A percentile compares a stretch with the other conserved stretches of the same genome.
phyloP scores from a whole-genome alignment of 768 basidiomycete genomes.

The Termitomyces sp. region DNA sequence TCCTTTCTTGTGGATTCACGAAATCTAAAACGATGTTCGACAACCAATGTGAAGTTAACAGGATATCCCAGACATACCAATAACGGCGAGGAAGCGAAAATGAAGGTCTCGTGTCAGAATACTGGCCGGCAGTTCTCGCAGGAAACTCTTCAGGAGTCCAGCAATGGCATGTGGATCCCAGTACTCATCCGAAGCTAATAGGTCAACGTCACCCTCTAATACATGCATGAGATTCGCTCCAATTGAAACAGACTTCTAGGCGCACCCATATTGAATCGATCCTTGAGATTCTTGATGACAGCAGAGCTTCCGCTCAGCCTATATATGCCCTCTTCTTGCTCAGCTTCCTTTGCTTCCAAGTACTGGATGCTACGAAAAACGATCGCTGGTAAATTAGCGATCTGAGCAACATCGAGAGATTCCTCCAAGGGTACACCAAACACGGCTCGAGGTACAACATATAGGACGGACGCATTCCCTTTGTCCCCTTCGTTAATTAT shows the following conservation, averaged over 20 bases:
- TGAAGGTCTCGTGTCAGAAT: conserved; percentile 92
- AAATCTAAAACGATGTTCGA: conserved; percentile 53
- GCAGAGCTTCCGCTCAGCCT: conserved; percentile 91
- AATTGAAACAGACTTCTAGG: conserved; percentile 10
- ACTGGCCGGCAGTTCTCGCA: conserved; percentile 90
- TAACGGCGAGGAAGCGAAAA: conserved; percentile 84
- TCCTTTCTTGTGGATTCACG: conserved; percentile 81
- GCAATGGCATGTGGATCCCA: conserved; percentile 99
- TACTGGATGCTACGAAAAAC: conserved; percentile 96
- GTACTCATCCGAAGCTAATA: conserved; percentile 82
- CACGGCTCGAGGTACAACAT: conserved; percentile 59
- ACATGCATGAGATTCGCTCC: conserved; percentile 6
- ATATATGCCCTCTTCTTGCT: conserved; percentile 97
- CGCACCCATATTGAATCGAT: conserved; percentile 87
- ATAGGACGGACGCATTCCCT: conserved; percentile 25
- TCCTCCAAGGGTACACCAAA: conserved; percentile 88
- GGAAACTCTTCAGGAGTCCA: conserved; percentile 87
- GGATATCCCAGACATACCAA: conserved; percentile 54
- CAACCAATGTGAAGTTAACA: not conserved
- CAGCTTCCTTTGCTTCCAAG: conserved; percentile 88
- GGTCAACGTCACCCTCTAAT: conserved; percentile 92
- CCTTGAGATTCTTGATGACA: conserved; percentile 89
- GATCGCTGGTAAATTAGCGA: conserved; percentile 88
- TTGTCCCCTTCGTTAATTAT: conserved; percentile 24
- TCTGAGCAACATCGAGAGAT: conserved; percentile 81